phyloP scores from a whole-genome alignment of 2,329 filamentous ascomycete genomes.

The Xylariales sp. region DNA sequence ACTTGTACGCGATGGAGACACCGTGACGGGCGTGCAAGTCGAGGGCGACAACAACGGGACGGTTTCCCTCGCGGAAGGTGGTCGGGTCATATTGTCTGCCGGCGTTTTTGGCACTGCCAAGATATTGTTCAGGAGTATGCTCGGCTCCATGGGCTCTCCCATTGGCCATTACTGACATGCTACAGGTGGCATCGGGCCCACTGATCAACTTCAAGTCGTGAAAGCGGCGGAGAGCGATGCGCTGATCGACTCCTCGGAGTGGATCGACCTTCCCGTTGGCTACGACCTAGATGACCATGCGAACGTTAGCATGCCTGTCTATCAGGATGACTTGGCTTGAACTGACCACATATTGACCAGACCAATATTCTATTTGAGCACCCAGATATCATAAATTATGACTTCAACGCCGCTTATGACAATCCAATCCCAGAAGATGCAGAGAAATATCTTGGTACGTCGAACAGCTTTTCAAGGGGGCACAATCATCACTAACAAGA shows the following conservation, averaged over 20 bases:
- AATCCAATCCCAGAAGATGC: background rate
- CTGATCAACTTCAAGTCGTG: background rate
- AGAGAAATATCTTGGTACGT: background rate
- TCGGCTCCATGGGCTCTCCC: background rate
- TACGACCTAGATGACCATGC: background rate
- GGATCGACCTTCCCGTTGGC: background rate
- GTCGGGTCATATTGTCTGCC: constrained; percentile 29
- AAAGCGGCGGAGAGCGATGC: background rate
- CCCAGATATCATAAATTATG: background rate
- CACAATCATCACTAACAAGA: too few species aligned
- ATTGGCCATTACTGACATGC: too few species aligned
- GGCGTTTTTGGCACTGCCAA: constrained; percentile 28
- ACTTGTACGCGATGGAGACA: constrained; percentile 31
- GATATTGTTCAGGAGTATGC: constrained; percentile 13
- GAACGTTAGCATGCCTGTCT: background rate
- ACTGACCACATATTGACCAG: background rate
- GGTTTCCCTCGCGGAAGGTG: constrained; percentile 22
- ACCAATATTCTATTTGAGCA: background rate
- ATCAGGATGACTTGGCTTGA: background rate
- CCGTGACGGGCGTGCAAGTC: constrained; percentile 38
- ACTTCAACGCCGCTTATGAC: background rate
- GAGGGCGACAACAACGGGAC: constrained; percentile 25
- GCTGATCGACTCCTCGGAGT: background rate
- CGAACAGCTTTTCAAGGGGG: too few species aligned
- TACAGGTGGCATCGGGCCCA: background rate